A percentile compares a stretch with the other conserved stretches of the same genome.
Evolutionary conservation across 208 protist genomes (phyloP).

Genomic region (Blastocrithidia nonstop): DNA sequence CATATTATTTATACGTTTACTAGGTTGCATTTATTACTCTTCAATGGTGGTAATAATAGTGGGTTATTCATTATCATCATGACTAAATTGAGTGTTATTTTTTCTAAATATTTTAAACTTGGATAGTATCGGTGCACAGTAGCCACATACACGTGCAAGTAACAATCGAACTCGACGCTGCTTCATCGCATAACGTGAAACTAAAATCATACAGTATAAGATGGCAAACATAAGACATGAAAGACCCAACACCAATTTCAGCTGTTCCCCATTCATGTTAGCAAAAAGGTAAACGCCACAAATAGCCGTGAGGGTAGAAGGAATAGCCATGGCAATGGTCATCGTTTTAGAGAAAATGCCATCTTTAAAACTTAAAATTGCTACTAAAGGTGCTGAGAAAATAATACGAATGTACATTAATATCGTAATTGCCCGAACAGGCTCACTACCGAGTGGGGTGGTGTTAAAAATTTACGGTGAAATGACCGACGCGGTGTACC

Average conservation of each 20-base stretch:
- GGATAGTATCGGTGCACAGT: no score
- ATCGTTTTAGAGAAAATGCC: constrained; percentile 22
- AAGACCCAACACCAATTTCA: constrained; percentile 18
- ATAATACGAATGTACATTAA: constrained; percentile 23
- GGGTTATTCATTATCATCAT: no score
- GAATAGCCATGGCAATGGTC: constrained; percentile 17
- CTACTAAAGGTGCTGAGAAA: constrained; percentile 12
- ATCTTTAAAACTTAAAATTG: constrained; percentile 10
- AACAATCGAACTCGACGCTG: no score
- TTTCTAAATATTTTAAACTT: no score
- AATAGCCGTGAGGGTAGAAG: constrained; percentile 12
- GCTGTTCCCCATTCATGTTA: constrained; percentile 4
- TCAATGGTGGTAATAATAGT: no score
- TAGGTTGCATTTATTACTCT: no score
- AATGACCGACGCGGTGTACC: constrained; percentile 10
- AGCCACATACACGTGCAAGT: no score
- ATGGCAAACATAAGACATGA: constrained; percentile 19
- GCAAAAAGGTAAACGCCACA: constrained; percentile 13
- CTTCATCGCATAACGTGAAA: no score
- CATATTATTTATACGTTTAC: no score
- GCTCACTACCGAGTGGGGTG: constrained; percentile 12
- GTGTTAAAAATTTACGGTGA: constrained; percentile 11
- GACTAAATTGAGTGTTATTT: no score
- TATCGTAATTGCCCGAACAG: constrained; percentile 14
- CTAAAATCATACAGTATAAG: constrained; percentile 12